These are phyloP conservation scores for Pythium dissimile DNA, from an alignment of 352 stramenopile species.

Conservation along the genomic window DNA sequence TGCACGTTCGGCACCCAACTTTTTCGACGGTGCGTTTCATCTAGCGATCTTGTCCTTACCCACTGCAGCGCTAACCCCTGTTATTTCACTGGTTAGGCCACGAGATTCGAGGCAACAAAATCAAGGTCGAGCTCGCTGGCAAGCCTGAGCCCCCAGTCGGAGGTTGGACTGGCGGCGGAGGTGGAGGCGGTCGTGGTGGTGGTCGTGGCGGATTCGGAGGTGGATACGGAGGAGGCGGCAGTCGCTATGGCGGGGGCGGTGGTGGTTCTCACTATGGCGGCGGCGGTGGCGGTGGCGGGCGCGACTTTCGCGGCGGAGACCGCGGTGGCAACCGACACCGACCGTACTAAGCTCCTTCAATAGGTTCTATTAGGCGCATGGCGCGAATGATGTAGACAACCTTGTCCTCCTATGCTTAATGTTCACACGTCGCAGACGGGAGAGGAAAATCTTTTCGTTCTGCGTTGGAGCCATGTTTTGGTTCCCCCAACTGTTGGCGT, in stretches of 20 bases:
- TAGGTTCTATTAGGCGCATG: not conserved
- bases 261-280: not conserved
- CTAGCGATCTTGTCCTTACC: too few species aligned
- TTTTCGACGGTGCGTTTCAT: slow-evolving; percentile 70
- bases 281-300: not conserved
- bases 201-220: slow-evolving; percentile 36
- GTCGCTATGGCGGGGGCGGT: slow-evolving; percentile 15
- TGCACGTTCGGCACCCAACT: slow-evolving; percentile 70
- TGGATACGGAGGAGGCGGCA: slow-evolving; percentile 37
- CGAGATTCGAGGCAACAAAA: slow-evolving; percentile 76
- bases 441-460: not conserved
- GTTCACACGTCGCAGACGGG: not conserved
- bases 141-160: slow-evolving; percentile 78
- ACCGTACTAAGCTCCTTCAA: slow-evolving; percentile 41
- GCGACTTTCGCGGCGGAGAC: not conserved
- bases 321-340: slow-evolving; percentile 33
- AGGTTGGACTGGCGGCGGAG: slow-evolving; percentile 46
- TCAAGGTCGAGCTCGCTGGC: slow-evolving; percentile 82
- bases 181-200: slow-evolving; percentile 35
- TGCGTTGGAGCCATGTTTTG: too few species aligned
- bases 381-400: too few species aligned
- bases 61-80: too few species aligned
- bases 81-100: too few species aligned
- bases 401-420: not conserved
- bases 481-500: slow-evolving; percentile 7